Evolutionary conservation across 2,329 filamentous ascomycete species (phyloP), one percentile per base, ranked within the genome.

Genomic region (Dendryphion nanum): DNA sequence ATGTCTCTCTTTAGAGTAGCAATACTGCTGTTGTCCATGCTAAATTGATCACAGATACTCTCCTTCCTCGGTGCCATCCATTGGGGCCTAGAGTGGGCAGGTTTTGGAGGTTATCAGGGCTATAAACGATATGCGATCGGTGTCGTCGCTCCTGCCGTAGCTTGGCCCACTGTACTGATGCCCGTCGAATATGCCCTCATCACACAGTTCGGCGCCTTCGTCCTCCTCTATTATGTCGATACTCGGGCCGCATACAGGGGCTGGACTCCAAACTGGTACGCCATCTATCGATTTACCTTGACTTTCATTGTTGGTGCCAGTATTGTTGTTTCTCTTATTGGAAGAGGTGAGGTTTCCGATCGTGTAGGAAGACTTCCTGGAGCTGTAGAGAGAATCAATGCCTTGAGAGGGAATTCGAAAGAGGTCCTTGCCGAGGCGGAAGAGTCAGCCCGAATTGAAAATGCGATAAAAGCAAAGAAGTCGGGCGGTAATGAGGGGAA

Each of bases 61-160:
- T 95, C 89, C 18, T 96, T 95, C 75, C 79, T 96, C 2, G 91
- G 91, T 30, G 90, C 90, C 21, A 83, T 95, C 56, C 91, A 96
- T 68, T 96, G 91, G 86, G 90, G 90, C 39, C 75, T 95, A 14
- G 89, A 95, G 68, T 94, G 84, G 64, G 86, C 86, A 35, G 72
- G 84, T 69, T 83, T 75, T 64, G 70, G 83, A 66, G 67, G 79
- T 58, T 55, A 77, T 45, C 83, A 86, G 40, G 85, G 87, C 37
- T 87, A 85, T 53, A 81, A 81, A 53, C 85, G 90, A 46, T 96
- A 95, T 63, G 81, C 81, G n/a, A 81, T 89, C 49, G 90, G 90
- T 53, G 81, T 95, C 12, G 62, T 86, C 31, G 84, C 89, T 5
- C 84, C 90, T 1, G 80, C 85, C 31, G 71, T 93, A 16, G 90